Evolutionary conservation across 768 basidiomycete genomes (phyloP).

Genomic region (Boletus bicolor): DNA sequence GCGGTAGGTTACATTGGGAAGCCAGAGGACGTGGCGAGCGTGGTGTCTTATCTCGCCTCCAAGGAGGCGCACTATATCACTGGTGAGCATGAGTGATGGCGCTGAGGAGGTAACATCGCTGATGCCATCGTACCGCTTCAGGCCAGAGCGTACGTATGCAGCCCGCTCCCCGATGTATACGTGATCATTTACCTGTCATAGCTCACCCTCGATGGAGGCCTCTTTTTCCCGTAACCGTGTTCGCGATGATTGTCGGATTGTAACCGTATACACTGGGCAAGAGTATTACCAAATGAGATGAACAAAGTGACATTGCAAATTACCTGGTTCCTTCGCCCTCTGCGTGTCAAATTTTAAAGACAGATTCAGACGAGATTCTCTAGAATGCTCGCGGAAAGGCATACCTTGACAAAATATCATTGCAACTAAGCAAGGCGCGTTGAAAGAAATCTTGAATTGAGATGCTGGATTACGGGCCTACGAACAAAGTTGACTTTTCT

Average conservation of each 20-base stretch:
- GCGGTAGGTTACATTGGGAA: conserved; percentile 11
- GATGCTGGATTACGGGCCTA: no score
- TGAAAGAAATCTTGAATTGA: no score
- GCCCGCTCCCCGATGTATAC: neutral
- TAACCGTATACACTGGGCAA: neutral
- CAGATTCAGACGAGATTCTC: no score
- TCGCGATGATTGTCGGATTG: neutral
- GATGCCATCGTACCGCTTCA: neutral
- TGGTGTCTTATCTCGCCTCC: conserved; percentile 32
- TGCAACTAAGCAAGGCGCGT: no score
- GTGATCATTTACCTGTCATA: neutral
- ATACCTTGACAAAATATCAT: no score
- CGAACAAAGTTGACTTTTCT: no score
- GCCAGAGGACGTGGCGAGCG: conserved; percentile 21
- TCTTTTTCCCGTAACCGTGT: conserved; percentile 11
- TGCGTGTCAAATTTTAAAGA: no score
- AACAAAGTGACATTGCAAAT: no score
- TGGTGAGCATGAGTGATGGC: conserved; percentile 14
- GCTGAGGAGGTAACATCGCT: neutral
- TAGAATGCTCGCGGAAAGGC: no score
- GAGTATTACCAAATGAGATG: neutral
- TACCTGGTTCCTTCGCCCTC: no score
- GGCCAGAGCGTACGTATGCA: neutral
- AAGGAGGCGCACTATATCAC: conserved; percentile 29
- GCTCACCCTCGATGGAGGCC: conserved; percentile 12